Evolutionary conservation across 345 rosid species (phyloP).

Genomic region (Salix udensis): DNA sequence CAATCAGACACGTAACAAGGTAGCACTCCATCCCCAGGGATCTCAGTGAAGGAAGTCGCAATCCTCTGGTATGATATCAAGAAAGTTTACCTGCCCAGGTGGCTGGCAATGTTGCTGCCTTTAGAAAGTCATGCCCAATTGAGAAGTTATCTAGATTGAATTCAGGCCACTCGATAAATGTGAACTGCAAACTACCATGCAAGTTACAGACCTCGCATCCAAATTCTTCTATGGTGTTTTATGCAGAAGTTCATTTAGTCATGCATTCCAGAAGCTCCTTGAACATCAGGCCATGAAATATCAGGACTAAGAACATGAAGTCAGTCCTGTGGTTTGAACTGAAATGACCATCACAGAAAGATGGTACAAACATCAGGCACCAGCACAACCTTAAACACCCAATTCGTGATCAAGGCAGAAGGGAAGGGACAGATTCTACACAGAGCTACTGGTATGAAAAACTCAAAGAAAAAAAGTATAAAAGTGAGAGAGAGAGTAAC

Average conservation of each 20-base stretch:
- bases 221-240: background rate
- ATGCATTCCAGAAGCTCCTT: no score
- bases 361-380: background rate
- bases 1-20: background rate
- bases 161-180: background rate
- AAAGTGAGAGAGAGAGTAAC: background rate
- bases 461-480: background rate
- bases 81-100: background rate
- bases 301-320: background rate
- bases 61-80: background rate
- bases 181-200: background rate
- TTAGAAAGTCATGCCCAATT: background rate
- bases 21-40: background rate
- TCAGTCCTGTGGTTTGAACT: background rate
- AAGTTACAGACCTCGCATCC: background rate
- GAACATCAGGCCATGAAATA: background rate
- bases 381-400: background rate
- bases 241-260: background rate
- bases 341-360: background rate
- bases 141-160: background rate
- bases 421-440: background rate
- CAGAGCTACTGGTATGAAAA: background rate
- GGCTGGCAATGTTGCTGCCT: background rate
- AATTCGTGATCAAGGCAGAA: background rate
- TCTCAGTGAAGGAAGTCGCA: background rate